These are phyloP conservation scores for Malbranchea cinnamomea DNA, from an alignment of 2,329 filamentous ascomycete genomes.

Conservation along the genomic window DNA sequence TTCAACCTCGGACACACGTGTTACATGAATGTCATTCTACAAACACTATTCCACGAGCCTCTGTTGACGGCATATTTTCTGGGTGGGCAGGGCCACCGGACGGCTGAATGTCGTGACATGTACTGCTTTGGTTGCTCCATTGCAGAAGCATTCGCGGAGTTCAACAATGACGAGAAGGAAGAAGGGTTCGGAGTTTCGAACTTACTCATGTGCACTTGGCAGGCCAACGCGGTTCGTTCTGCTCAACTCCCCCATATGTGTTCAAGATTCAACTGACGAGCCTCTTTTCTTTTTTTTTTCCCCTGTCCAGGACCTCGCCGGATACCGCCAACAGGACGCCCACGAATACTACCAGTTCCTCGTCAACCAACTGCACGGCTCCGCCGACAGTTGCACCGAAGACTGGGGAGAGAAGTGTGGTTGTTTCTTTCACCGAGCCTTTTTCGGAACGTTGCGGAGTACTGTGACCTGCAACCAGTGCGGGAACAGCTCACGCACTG, in stretches of 20 bases:
- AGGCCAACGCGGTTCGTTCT: conserved; percentile 20
- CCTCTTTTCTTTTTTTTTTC: conserved; percentile 1
- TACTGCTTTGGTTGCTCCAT: conserved; percentile 46
- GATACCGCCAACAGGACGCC: conserved; percentile 89
- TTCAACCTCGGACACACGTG: conserved; percentile 98
- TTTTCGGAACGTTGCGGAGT: conserved; percentile 81
- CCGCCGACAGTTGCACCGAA: conserved; percentile 56
- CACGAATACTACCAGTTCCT: conserved; percentile 97
- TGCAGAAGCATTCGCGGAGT: conserved; percentile 48
- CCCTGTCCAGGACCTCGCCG: conserved; percentile 49
- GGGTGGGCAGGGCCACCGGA: conserved; percentile 74
- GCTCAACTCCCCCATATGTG: background rate
- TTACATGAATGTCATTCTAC: conserved; percentile 92
- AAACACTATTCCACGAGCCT: conserved; percentile 86
- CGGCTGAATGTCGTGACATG: conserved; percentile 50
- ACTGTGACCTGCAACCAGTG: conserved; percentile 86
- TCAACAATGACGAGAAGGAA: conserved; percentile 48
- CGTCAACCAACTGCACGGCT: conserved; percentile 75
- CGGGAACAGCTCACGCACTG: conserved; percentile 62
- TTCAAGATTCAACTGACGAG: conserved; percentile 1
- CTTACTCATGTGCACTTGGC: conserved; percentile 81
- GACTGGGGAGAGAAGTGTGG: conserved; percentile 45
- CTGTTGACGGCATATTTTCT: conserved; percentile 85
- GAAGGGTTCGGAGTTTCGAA: conserved; percentile 84
- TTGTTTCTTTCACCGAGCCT: conserved; percentile 88